These are phyloP conservation scores for Acacia acuminata DNA, from an alignment of 306 rosid species.

Conservation along the genomic window DNA sequence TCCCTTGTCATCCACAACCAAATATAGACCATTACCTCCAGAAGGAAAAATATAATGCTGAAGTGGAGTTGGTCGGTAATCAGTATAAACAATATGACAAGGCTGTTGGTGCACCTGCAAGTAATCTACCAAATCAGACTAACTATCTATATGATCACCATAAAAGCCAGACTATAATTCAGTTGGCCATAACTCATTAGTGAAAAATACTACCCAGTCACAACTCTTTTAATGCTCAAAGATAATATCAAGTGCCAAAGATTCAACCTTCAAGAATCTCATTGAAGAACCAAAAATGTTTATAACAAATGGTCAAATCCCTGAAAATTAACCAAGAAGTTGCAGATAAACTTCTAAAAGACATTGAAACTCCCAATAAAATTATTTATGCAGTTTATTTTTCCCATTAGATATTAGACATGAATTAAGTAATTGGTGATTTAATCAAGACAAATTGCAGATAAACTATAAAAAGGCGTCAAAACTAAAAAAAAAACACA, in stretches of 20 bases:
- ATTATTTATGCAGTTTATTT: neutral
- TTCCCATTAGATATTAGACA: neutral
- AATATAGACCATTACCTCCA: conserved; percentile 79
- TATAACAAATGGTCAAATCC: neutral
- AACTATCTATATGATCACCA: neutral
- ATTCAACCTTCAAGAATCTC: neutral
- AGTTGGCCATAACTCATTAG: neutral
- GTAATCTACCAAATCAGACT: conserved; percentile 35
- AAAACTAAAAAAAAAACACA: neutral
- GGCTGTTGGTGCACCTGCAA: conserved; percentile 90
- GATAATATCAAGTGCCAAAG: neutral
- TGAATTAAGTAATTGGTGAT: neutral
- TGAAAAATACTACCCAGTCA: neutral
- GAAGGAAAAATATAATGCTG: conserved; percentile 94
- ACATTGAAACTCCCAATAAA: neutral
- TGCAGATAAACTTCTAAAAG: neutral
- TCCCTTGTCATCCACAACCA: conserved; percentile 91
- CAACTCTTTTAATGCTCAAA: neutral
- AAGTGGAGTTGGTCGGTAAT: conserved; percentile 95
- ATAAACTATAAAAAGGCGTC: neutral
- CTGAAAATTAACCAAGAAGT: neutral
- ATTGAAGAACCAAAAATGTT: neutral
- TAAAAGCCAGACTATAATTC: neutral
- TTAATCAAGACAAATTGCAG: neutral
- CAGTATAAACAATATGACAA: conserved; percentile 93